phyloP scores from a whole-genome alignment of 768 basidiomycete species.

The Chalciporus pseudorubinellus region DNA sequence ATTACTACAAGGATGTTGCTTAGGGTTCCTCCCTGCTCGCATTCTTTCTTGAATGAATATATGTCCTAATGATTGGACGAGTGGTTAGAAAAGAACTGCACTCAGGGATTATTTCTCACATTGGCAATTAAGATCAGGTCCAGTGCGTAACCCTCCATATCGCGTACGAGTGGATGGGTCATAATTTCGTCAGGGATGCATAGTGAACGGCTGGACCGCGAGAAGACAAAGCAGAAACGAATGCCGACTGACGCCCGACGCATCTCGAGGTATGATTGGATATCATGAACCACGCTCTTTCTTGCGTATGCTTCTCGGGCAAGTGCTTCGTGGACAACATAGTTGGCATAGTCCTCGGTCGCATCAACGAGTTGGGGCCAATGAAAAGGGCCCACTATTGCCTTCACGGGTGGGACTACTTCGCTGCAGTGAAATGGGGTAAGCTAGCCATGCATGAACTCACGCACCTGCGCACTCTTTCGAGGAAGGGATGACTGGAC shows the following conservation, averaged over 20 bases:
- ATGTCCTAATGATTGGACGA: slow-evolving; percentile 6
- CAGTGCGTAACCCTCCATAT: slow-evolving; percentile 9
- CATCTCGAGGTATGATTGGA: slow-evolving; percentile 11
- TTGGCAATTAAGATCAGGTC: slow-evolving; percentile 12
- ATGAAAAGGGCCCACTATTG: slow-evolving; percentile 8
- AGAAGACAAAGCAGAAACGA: slow-evolving; percentile 9
- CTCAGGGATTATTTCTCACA: not conserved
- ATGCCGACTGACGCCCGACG: slow-evolving; percentile 10
- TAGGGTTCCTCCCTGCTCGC: slow-evolving; percentile 1
- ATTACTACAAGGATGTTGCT: slow-evolving; percentile 14
- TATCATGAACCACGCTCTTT: not conserved
- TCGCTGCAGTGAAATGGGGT: slow-evolving; percentile 1
- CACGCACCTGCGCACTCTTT: slow-evolving; percentile 12
- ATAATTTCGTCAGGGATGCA: slow-evolving; percentile 13
- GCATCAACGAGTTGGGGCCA: slow-evolving; percentile 9
- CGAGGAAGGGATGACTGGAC: not conserved
- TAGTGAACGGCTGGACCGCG: slow-evolving; percentile 7
- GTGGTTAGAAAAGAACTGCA: not conserved
- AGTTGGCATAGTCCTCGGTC: not conserved
- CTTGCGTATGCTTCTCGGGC: slow-evolving; percentile 5
- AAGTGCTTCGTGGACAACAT: slow-evolving; percentile 5
- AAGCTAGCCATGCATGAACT: not conserved
- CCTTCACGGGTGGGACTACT: slow-evolving; percentile 3
- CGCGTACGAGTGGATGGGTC: slow-evolving; percentile 2
- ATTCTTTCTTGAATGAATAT: slow-evolving; percentile 19